Evolutionary conservation across 345 rosid species (phyloP), one percentile per base, ranked within the genome.

Genomic region (Eucalyptus tenuipes): DNA sequence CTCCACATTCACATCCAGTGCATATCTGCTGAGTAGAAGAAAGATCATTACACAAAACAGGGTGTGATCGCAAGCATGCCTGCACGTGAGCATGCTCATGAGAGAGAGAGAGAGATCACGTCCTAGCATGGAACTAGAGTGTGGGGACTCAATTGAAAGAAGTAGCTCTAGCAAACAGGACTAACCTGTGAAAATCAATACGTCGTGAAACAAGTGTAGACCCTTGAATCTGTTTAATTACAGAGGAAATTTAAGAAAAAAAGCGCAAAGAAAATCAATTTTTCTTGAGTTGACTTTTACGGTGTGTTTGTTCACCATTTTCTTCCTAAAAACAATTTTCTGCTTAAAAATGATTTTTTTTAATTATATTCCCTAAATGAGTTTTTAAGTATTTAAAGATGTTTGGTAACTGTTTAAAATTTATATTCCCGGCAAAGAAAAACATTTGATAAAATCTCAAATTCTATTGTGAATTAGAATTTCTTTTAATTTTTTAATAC

Each of bases 1-100:
- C 94, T 98, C 99, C 90, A 95, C 99, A 91, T 98, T 98, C 55
- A 98, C 99, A 93, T 98, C 99, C 86, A 96, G 49, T 17, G 97
- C 99, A 86, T 98, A 98, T 84, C 99, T 97, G 89, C 89, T 13
- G 42, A 40, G 82, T 20, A 24, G 45, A 15, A 75, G 82, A 10
- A 75, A 75, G 82, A 75, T 75, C 47, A 40, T 37, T 20, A 75
- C 82, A 40, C 82, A 75, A 75, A 75, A 75, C 47, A 20, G 29
- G 7, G 25, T 40, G 47, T 40, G 13, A 13, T 11, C 81, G 27
- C 61, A 55, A 24, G 29, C 61, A 55, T 66, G 40, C 79, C 40
- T 66, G 2, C 10, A 37, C 24, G 44, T 9, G 80, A 20, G 13
- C 44, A 33, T 68, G 61, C 55, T 18, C 24, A 1, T 7, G 52